Conservation (phyloP, 2,329 filamentous ascomycete species). For the Leptographium radiaticola region DNA sequence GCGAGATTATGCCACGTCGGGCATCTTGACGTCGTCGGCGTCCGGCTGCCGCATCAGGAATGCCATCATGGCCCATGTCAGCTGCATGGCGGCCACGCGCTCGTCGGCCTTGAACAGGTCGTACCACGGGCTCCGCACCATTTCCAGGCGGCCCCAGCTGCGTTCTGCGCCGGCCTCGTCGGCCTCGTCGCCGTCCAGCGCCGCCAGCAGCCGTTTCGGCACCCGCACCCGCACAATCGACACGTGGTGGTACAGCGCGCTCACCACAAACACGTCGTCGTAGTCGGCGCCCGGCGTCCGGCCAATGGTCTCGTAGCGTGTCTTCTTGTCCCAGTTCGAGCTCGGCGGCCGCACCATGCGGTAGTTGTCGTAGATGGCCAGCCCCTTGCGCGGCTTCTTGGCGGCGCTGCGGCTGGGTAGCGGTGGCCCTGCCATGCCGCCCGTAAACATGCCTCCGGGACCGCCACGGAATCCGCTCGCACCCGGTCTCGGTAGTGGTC, state of each 20-base stretch:
- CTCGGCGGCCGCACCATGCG: conserved; percentile 46
- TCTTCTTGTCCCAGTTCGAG: conserved; percentile 47
- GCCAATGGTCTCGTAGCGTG: conserved; percentile 44
- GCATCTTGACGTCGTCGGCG: neutral
- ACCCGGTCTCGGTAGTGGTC: conserved; percentile 9
- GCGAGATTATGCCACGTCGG: neutral
- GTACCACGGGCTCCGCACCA: conserved; percentile 48
- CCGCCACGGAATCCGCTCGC: neutral
- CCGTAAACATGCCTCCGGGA: neutral
- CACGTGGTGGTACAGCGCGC: conserved; percentile 48
- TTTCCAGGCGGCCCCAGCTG: conserved; percentile 39
- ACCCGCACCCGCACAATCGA: conserved; percentile 46
- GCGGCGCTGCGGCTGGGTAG: conserved; percentile 11
- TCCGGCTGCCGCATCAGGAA: conserved; percentile 41
- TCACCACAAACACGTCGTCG: conserved; percentile 51
- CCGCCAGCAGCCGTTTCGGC: conserved; percentile 36
- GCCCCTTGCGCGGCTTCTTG: conserved; percentile 40
- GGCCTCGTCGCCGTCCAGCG: conserved; percentile 31
- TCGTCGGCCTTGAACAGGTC: conserved; percentile 44
- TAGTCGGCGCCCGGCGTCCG: conserved; percentile 30
- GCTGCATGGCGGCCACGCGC: conserved; percentile 40
- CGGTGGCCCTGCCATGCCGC: neutral
- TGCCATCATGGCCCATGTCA: conserved; percentile 46
- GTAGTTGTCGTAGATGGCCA: conserved; percentile 50
- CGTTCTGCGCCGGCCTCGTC: conserved; percentile 9